A percentile compares a stretch with the other conserved stretches of the same genome.
Conservation (phyloP, 179 eudicot species). For the Sideroxylon spinosum region DNA sequence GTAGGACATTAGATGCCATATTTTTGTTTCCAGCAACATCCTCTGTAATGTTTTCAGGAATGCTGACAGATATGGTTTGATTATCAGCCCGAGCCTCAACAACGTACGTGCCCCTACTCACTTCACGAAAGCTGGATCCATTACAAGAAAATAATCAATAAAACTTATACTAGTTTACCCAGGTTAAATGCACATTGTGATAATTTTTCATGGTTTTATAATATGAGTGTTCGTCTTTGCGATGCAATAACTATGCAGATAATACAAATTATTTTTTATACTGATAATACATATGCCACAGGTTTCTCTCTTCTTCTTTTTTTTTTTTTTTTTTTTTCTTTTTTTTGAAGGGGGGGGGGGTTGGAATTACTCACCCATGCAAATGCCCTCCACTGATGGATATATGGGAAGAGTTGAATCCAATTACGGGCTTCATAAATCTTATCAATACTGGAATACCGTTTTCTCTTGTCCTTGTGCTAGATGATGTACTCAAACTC, state of each 20-base stretch:
- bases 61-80: slow-evolving; percentile 34
- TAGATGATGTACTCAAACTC: slow-evolving; percentile 61
- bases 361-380: slow-evolving; percentile 34
- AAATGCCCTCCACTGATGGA: slow-evolving; percentile 66
- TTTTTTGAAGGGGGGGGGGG: neutral
- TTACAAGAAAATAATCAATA: neutral
- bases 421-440: slow-evolving; percentile 81
- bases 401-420: slow-evolving; percentile 70
- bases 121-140: slow-evolving; percentile 53
- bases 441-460: slow-evolving; percentile 46
- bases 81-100: slow-evolving; percentile 40
- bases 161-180: neutral
- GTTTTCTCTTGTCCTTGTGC: slow-evolving; percentile 59
- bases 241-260: neutral
- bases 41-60: slow-evolving; percentile 75
- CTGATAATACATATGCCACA: neutral
- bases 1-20: slow-evolving; percentile 65
- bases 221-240: neutral
- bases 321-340: too few relatives aligned
- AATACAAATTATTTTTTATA: neutral
- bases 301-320: neutral
- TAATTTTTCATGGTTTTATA: neutral
- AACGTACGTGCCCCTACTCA: slow-evolving; percentile 40
- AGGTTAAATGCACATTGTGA: neutral
- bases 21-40: slow-evolving; percentile 92